Evolutionary conservation across 2,329 filamentous ascomycete genomes (phyloP).

Genomic region (Diaporthe sp.): DNA sequence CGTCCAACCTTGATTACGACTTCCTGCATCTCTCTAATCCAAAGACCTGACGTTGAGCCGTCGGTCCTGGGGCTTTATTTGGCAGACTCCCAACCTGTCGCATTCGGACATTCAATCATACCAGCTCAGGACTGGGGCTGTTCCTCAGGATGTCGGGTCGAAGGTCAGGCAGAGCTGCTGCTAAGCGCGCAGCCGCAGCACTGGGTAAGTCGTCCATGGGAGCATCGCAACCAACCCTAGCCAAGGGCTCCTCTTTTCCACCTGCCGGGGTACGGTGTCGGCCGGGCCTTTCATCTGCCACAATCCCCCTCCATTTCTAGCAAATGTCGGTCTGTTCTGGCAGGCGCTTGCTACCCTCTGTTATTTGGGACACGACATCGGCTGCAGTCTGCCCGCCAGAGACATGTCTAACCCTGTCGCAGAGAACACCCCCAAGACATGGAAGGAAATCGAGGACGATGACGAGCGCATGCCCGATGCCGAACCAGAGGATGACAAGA

Average conservation of each 20-base stretch:
- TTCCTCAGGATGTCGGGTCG: conserved; percentile 43
- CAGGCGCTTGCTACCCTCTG: neutral
- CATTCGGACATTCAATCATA: neutral
- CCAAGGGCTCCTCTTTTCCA: neutral
- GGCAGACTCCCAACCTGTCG: neutral
- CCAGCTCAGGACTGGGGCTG: neutral
- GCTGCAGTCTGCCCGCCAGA: neutral
- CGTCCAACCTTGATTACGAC: conserved; percentile 3
- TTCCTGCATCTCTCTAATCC: neutral
- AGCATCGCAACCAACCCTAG: conserved; percentile 3
- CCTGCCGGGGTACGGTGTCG: neutral
- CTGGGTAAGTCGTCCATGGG: conserved; percentile 47
- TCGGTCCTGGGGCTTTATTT: neutral
- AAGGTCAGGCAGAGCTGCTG: conserved; percentile 55
- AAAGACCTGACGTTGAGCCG: neutral
- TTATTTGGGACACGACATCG: neutral
- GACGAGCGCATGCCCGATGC: conserved; percentile 58
- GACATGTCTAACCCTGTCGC: conserved; percentile 24
- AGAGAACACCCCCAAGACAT: conserved; percentile 60
- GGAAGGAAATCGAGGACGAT: conserved; percentile 55
- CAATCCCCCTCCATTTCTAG: neutral
- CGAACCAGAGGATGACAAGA: conserved; percentile 51
- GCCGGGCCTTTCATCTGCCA: neutral
- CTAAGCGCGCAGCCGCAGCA: conserved; percentile 54
- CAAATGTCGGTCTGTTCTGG: neutral